Evolutionary conservation across 352 stramenopile species (phyloP).

Genomic region (Sclerospora graminicola): DNA sequence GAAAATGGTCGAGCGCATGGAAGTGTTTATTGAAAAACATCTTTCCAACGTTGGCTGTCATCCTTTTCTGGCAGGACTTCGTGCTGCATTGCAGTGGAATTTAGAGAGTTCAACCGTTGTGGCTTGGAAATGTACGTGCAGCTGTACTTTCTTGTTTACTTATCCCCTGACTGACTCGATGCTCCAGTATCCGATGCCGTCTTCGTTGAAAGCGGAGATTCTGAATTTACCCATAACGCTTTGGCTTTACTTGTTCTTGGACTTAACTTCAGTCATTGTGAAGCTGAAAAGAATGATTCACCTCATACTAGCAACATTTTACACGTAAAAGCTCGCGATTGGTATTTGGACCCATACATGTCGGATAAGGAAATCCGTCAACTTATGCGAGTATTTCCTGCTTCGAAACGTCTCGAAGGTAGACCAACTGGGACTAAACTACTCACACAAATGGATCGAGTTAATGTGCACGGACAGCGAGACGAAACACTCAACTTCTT

Average conservation of each 20-base stretch:
- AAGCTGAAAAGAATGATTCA: constrained; percentile 4
- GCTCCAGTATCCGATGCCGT: constrained; percentile 55
- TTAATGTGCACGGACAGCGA: constrained; percentile 44
- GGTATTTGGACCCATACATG: constrained; percentile 64
- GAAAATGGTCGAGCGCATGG: constrained; percentile 26
- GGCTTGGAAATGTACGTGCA: constrained; percentile 48
- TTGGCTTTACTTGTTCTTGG: constrained; percentile 39
- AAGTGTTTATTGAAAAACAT: constrained; percentile 39
- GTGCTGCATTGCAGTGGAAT: constrained; percentile 47
- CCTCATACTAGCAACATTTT: not conserved
- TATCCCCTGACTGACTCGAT: not conserved
- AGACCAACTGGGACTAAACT: constrained; percentile 35
- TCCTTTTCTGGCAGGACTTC: constrained; percentile 56
- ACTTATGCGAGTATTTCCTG: constrained; percentile 35
- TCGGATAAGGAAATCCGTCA: constrained; percentile 55
- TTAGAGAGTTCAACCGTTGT: constrained; percentile 51
- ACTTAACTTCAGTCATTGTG: constrained; percentile 53
- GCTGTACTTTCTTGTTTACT: not conserved
- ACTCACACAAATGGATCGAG: constrained; percentile 31
- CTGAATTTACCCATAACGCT: constrained; percentile 37
- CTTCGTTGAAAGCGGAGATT: constrained; percentile 57
- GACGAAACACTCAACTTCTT: constrained; percentile 57
- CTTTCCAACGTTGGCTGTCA: constrained; percentile 44
- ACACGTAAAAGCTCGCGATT: constrained; percentile 32
- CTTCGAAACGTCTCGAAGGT: constrained; percentile 29